Conservation (phyloP, 768 basidiomycete genomes). For the Dioszegia aurantiaca region DNA sequence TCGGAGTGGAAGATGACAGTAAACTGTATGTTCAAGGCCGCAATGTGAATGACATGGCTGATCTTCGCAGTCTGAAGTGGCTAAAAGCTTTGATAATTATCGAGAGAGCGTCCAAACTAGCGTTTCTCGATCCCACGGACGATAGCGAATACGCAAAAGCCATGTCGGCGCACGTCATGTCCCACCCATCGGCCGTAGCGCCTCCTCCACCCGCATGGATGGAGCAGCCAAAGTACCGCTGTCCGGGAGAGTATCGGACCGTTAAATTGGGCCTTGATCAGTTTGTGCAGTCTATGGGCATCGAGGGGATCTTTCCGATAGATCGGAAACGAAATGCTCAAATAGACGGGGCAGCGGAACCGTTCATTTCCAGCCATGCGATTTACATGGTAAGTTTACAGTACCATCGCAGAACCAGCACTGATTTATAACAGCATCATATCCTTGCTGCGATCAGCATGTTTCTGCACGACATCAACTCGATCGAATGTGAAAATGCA, state of each 20-base stretch:
- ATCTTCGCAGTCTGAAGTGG: slow-evolving; percentile 28
- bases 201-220: slow-evolving; percentile 28
- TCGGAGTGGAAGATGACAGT: slow-evolving; percentile 27
- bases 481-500: slow-evolving; percentile 36
- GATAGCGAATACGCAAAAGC: slow-evolving; percentile 31
- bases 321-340: slow-evolving; percentile 25
- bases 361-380: slow-evolving; percentile 24
- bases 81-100: slow-evolving; percentile 24
- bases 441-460: slow-evolving; percentile 31
- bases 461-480: slow-evolving; percentile 43
- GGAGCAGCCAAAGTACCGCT: slow-evolving; percentile 38
- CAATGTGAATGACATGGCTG: neutral
- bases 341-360: slow-evolving; percentile 22
- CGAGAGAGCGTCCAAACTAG: slow-evolving; percentile 42
- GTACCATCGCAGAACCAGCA: neutral
- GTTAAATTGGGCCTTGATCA: slow-evolving; percentile 34
- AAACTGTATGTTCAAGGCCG: slow-evolving; percentile 26
- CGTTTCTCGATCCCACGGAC: slow-evolving; percentile 34
- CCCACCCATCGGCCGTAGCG: slow-evolving; percentile 1
- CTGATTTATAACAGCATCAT: slow-evolving; percentile 28
- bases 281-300: slow-evolving; percentile 25
- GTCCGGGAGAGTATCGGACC: slow-evolving; percentile 29
- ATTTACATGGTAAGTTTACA: slow-evolving; percentile 30
- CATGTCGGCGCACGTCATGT: slow-evolving; percentile 21
- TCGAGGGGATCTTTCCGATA: slow-evolving; percentile 36